Evolutionary conservation across 306 rosid genomes (phyloP), one percentile per base, ranked within the genome.

Genomic region (Castanospermum australe): DNA sequence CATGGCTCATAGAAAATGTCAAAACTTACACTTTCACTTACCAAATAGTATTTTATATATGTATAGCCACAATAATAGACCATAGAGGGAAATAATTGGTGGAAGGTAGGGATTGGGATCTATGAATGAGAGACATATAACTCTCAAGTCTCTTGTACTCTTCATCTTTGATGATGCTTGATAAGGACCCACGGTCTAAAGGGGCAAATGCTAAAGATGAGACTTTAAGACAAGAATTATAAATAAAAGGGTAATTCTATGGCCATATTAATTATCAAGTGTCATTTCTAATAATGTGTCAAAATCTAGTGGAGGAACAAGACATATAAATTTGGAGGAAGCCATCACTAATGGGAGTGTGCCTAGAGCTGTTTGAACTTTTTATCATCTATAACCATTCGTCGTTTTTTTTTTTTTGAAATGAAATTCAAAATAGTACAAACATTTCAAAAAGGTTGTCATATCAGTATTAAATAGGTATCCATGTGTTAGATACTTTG

Each of bases 351-450:
- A 78, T 41, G 18, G 55, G 59, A 25, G 44, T 22, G 56, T 21
- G 35, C 44, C 65, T 14, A 42, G 41, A 56, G n/a, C 20, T 59
- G 25, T 6, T 38, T 35, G 72, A 56, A 67, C 64, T 45, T 63
- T 78, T 47, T 18, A 77, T 77, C 35, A 57, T 57, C 51, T 57
- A 38, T 60, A 69, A 39, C 51, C 73, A 69, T 42, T 44, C 66
- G 72, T n/a, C 5, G 25, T 77, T 80, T 42, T 70, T 45, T 82
- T 82, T n/a, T n/a, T n/a, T n/a, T n/a, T n/a, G n/a, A n/a, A n/a
- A n/a, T n/a, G n/a, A n/a, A n/a, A n/a, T n/a, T n/a, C n/a, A n/a
- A n/a, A n/a, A n/a, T n/a, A n/a, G n/a, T n/a, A n/a, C n/a, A n/a
- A n/a, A n/a, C n/a, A n/a, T n/a, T n/a, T n/a, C n/a, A n/a, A n/a